These are phyloP conservation scores for Hamamelis virginiana DNA, from an alignment of 164 flowering plant genomes.

Conservation along the genomic window DNA sequence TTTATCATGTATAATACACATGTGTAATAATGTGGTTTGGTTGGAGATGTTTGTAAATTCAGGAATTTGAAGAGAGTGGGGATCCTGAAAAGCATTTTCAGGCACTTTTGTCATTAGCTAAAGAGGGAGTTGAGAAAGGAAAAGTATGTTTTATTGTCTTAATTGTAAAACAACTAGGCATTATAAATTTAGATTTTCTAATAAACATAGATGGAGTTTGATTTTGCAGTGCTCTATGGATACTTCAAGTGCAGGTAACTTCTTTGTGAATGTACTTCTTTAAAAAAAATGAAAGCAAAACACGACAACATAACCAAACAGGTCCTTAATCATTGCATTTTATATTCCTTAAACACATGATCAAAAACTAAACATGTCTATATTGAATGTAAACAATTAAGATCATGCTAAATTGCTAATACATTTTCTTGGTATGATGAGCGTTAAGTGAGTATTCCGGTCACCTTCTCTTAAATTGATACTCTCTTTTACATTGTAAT, in stretches of 20 bases:
- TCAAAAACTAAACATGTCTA: neutral
- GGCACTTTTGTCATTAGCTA: constrained; percentile 73
- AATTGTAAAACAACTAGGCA: neutral
- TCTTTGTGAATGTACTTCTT: too few species aligned
- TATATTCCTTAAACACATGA: neutral
- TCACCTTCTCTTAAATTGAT: neutral
- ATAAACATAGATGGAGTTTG: neutral
- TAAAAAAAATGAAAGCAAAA: too few species aligned
- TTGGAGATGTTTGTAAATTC: constrained; percentile 15
- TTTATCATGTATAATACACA: neutral
- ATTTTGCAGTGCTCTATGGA: neutral
- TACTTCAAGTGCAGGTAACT: neutral
- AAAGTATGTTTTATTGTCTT: constrained; percentile 50
- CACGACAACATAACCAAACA: neutral
- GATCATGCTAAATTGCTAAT: too few species aligned
- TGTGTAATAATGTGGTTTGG: constrained; percentile 1
- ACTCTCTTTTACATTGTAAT: neutral
- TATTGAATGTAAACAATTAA: neutral
- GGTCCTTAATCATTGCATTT: neutral
- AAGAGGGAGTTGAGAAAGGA: constrained; percentile 85
- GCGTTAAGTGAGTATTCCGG: neutral
- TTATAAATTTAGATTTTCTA: neutral
- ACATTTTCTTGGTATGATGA: neutral
- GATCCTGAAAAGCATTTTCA: constrained; percentile 87
- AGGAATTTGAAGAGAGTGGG: constrained; percentile 97